Percentiles rank a stretch among this genome's conserved stretches.
Evolutionary conservation across 805 yeast species (phyloP).

Genomic region (Starmerella vitae): DNA sequence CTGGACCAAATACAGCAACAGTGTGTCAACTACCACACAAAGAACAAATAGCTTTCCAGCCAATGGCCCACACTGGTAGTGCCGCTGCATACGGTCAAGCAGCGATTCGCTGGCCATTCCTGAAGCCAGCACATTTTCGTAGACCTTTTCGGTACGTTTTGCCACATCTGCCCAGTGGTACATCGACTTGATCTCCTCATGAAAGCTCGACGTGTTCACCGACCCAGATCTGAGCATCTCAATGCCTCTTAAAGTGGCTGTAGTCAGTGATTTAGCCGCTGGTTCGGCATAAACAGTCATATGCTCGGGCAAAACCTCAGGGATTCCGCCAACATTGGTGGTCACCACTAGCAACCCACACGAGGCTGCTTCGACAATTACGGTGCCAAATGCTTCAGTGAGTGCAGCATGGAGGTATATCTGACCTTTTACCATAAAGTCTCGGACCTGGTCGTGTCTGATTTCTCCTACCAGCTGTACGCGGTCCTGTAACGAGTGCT

Average conservation of each 20-base stretch:
- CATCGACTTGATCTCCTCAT: conserved; percentile 62
- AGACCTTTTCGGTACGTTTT: conserved; percentile 67
- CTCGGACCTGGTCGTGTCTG: conserved; percentile 82
- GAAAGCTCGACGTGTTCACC: conserved; percentile 65
- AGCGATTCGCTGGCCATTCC: conserved; percentile 37
- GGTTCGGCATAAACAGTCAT: conserved; percentile 91
- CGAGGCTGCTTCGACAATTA: conserved; percentile 90
- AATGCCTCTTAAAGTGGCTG: conserved; percentile 61
- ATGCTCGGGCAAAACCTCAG: conserved; percentile 83
- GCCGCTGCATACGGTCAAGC: conserved; percentile 45
- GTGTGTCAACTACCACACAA: conserved; percentile 67
- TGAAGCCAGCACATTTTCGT: conserved; percentile 30
- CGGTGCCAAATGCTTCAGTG: conserved; percentile 97
- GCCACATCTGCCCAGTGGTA: conserved; percentile 92
- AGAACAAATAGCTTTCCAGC: conserved; percentile 75
- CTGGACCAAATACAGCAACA: conserved; percentile 50
- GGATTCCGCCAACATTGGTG: conserved; percentile 93
- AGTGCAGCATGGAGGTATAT: conserved; percentile 86
- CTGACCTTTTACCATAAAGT: conserved; percentile 86
- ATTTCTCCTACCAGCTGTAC: conserved; percentile 78
- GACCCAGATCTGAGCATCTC: conserved; percentile 39
- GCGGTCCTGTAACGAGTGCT: conserved; percentile 68
- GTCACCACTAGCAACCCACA: conserved; percentile 90
- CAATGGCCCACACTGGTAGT: conserved; percentile 53
- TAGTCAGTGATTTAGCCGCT: conserved; percentile 67